Evolutionary conservation across 176 grass and related monocot species (phyloP).

Genomic region (Ananas comosus): DNA sequence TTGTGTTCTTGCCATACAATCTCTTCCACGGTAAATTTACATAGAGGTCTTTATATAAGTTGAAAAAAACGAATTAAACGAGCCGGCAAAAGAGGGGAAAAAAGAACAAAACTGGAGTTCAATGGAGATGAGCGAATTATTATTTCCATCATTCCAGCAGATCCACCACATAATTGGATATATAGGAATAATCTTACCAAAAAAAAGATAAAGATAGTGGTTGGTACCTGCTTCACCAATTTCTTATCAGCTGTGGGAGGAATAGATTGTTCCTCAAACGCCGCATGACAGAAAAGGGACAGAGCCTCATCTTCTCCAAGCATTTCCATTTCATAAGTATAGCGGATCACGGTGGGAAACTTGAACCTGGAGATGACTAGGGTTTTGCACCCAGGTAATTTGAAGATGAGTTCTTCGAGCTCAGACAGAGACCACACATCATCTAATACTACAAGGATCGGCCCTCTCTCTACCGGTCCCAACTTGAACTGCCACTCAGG

Average conservation of each 20-base stretch:
- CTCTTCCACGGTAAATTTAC: no score
- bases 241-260: slow-evolving; percentile 73
- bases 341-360: slow-evolving; percentile 48
- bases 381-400: slow-evolving; percentile 69
- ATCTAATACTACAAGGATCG: slow-evolving; percentile 80
- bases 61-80: no score
- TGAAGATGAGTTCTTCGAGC: slow-evolving; percentile 75
- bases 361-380: slow-evolving; percentile 87
- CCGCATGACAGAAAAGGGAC: slow-evolving; percentile 65
- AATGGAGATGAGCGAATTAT: no score
- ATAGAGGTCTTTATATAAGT: no score
- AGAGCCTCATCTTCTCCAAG: slow-evolving; percentile 74
- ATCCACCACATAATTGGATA: no score
- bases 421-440: slow-evolving; percentile 82
- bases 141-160: no score
- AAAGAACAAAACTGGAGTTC: neutral
- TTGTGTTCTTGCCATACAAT: no score
- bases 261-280: slow-evolving; percentile 52
- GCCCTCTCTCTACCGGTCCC: slow-evolving; percentile 52
- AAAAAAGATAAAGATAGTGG: neutral
- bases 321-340: slow-evolving; percentile 70
- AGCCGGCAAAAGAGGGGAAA: neutral
- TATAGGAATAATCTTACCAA: neutral
- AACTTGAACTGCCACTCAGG: slow-evolving; percentile 79
- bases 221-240: slow-evolving; percentile 64